These are phyloP conservation scores for Yamadazyma aaseri DNA, from an alignment of 1,139 yeast species.

Conservation along the genomic window DNA sequence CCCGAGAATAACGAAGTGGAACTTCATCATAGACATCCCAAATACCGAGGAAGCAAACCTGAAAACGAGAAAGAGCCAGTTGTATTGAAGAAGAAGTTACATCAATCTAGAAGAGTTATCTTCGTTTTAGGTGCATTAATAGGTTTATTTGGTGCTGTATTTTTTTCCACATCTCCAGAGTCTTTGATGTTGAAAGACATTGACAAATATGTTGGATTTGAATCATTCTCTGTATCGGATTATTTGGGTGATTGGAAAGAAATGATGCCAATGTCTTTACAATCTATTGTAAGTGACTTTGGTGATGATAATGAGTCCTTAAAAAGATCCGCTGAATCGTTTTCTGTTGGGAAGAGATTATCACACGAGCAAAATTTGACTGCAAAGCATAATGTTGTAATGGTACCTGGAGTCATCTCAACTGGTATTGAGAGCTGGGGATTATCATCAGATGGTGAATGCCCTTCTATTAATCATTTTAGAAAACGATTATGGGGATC, in stretches of 20 bases:
- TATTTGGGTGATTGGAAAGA: conserved; percentile 58
- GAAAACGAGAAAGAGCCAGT: conserved; percentile 10
- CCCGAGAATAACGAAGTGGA: neutral
- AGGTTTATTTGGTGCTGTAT: conserved; percentile 65
- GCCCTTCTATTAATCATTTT: conserved; percentile 83
- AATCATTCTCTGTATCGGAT: conserved; percentile 35
- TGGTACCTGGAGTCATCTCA: conserved; percentile 95
- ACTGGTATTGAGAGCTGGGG: conserved; percentile 97
- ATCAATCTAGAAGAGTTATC: conserved; percentile 47
- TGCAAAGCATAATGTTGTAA: conserved; percentile 73
- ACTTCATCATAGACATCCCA: conserved; percentile 1
- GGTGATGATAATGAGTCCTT: conserved; percentile 27
- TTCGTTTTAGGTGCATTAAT: conserved; percentile 61
- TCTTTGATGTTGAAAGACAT: conserved; percentile 43
- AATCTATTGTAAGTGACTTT: conserved; percentile 58
- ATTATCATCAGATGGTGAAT: conserved; percentile 53
- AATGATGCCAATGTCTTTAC: conserved; percentile 63
- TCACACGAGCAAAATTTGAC: conserved; percentile 47
- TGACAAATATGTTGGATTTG: conserved; percentile 57
- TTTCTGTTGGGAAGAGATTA: conserved; percentile 81
- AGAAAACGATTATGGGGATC: conserved; percentile 96
- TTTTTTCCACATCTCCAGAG: conserved; percentile 53
- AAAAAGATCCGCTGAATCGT: conserved; percentile 70
- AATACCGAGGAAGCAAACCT: conserved; percentile 1
- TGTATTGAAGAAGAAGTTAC: conserved; percentile 21